These are phyloP conservation scores for Echria macrotheca DNA, from an alignment of 495 filamentous ascomycete species.

Conservation along the genomic window DNA sequence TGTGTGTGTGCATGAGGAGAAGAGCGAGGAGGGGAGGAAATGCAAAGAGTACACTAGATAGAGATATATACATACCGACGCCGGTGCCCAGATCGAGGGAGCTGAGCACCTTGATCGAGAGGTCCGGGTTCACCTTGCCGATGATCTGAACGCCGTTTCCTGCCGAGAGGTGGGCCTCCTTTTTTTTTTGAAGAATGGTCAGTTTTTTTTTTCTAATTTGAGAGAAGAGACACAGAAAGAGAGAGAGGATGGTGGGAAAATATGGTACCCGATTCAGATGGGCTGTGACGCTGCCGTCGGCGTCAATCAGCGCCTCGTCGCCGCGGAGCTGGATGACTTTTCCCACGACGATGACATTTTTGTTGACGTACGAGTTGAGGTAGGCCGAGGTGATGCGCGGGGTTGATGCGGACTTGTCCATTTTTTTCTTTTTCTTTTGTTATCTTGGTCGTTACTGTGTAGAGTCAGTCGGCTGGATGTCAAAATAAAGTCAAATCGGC, in stretches of 20 bases:
- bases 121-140: constrained; percentile 80
- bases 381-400: constrained; percentile 65
- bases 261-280: constrained; percentile 62
- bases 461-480: too few species aligned
- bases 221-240: too few species aligned
- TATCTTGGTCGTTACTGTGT: background rate
- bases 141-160: constrained; percentile 83
- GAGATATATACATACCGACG: too few species aligned
- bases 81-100: constrained; percentile 72
- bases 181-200: background rate
- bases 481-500: too few species aligned
- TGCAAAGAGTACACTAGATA: too few species aligned
- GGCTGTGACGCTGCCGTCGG: constrained; percentile 64
- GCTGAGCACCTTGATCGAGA: constrained; percentile 68
- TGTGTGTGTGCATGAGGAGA: too few species aligned
- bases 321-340: constrained; percentile 76
- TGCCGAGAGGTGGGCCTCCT: constrained; percentile 74
- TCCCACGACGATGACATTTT: constrained; percentile 78
- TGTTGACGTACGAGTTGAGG: constrained; percentile 62
- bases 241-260: background rate
- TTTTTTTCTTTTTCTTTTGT: constrained; percentile 10
- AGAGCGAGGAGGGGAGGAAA: too few species aligned
- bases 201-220: too few species aligned
- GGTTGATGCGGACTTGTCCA: constrained; percentile 53
- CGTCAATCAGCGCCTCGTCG: constrained; percentile 73